Base-by-base conservation (phyloP, 1,284 basidiomycete species). In the Microbotryomycetes sp. region DNA sequence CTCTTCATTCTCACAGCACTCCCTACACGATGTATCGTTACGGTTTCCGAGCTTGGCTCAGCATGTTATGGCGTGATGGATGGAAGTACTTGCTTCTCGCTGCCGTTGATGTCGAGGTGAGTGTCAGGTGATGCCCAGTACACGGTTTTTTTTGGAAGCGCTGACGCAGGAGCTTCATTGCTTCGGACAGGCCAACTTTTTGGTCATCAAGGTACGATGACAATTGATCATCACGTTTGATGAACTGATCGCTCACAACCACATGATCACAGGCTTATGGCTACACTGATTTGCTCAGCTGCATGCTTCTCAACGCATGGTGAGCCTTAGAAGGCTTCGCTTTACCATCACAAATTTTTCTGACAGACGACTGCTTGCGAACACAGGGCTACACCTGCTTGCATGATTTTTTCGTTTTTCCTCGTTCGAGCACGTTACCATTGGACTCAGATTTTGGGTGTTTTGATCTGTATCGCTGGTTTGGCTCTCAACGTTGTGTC, bases 1-100 rank as follows among this genome's bases (percentile, higher is more conserved):
- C n/a, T n/a, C n/a, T n/a, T n/a, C n/a, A n/a, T n/a, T n/a, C n/a
- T n/a, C n/a, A n/a, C n/a, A n/a, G n/a, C 73, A 90, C 89, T 19
- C 88, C 89, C 1, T 89, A 88, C 77, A 92, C 88, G 29, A 87
- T 91, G 52, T 90, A 89, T 73, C 78, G 81, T 74, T 88, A 91
- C 70, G 88, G 88, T 19, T 80, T 86, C 63, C 83, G 81, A 69
- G 88, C 88, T 30, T 91, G 88, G 88, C 80, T 76, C 31, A 83
- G 82, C 62, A 81, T 91, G 79, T 72, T 91, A 25, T 66, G 80
- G 49, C 80, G 78, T 23, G 88, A 90, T 68, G 88, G 88, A 19
- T 91, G 88, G 88, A 89, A 86, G 80, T 92, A 91, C 74, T 76
- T 88, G 65, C 79, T 90, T 59, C 79, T 92, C 25, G 88, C 86